Base-by-base conservation (phyloP, 2,329 filamentous ascomycete genomes). In the Stemphylium beticola region DNA sequence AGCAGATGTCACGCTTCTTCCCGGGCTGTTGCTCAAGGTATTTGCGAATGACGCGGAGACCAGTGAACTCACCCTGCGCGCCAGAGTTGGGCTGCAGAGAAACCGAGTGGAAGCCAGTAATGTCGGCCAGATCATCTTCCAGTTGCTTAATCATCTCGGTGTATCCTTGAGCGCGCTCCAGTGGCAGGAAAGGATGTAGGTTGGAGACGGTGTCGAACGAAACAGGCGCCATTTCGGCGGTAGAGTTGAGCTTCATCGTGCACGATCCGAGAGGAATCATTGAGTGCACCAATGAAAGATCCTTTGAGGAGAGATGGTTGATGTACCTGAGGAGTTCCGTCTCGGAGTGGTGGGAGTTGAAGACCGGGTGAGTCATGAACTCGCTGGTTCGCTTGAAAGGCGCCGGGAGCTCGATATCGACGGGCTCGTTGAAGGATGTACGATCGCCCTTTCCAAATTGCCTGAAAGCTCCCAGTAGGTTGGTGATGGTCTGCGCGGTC, bases 221-320 rank as follows among this genome's bases (percentile, higher is more conserved):
- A 50, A 97, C 83, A 7, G 93, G 89, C 14, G 90, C 84, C 93
- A 98, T 97, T 79, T 97, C 92, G 0, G 91, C 91, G 3, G 93
- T 95, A 37, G 90, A 91, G 74, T 97, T 97, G 48, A 97, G 86
- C 82, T 98, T 98, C 93, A 98, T 98, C 12, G 93, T 98, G 81
- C 93, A 98, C 1, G 93, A 97, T 17, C 93, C 93, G 1, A 98
- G 85, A 2, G 93, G 92, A 57, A 98, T 98, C 93, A 98, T 98
- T 14, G 93, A 97, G 78, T 98, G 93, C 2, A 93, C 91, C 4
- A 97, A 83, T 1, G 93, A 97, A 12, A 98, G 80, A 73, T 98
- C 93, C 80, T 96, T 97, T 45, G 92, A 96, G 74, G 96, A 90
- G 4, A 98, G 82, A 73, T 96, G 91, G 72, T 93, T 84, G 67